Base-by-base conservation (phyloP, 257 asterid species). In the Solanum commersonii region DNA sequence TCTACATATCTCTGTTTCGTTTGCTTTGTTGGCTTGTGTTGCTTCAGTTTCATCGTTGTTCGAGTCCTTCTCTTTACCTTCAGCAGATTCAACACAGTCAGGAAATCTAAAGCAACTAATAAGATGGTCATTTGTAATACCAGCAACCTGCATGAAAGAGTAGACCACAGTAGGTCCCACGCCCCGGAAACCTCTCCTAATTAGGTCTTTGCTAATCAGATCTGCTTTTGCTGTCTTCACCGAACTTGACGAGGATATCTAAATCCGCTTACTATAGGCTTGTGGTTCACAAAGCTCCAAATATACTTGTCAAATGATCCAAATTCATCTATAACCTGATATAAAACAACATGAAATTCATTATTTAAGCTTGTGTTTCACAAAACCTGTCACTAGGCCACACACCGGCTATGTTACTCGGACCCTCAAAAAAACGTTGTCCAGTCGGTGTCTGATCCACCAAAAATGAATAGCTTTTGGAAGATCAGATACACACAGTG, bases 111-210 rank as follows among this genome's bases (percentile, higher is more conserved):
- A 93, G 89, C 93, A 93, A 60, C 89, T 88, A 34, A 88, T 63
- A 40, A 92, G 92, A 86, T 97, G 99, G 89, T 97, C 99, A 37
- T 96, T 96, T 52, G 99, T 95, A 33, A 97, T 91, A 88, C 99
- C 99, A 68, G 95, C 92, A 31, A 89, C 98, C 91, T 97, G 99
- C 99, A 97, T 97, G 89, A 97, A 97, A 12, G 99, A 96, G 94
- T 97, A 96, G 60, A 95, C 94, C 2, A 94, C 99, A 25, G 99
- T 97, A 16, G 98, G 98, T 13, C 99, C 99, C 8, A 96, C 98
- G 82, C 99, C 99, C 60, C 98, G 96, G n/a, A 97, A 95, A 56
- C 99, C 99, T 92, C 99, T 94, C 87, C 95, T 91, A 29, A 96
- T 93, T 4, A 97, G 94, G 90, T 96, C 99, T 90, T 96, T 96